These are phyloP conservation scores for Patellifolia procumbens DNA, from an alignment of 179 eudicot genomes.

Conservation along the genomic window DNA sequence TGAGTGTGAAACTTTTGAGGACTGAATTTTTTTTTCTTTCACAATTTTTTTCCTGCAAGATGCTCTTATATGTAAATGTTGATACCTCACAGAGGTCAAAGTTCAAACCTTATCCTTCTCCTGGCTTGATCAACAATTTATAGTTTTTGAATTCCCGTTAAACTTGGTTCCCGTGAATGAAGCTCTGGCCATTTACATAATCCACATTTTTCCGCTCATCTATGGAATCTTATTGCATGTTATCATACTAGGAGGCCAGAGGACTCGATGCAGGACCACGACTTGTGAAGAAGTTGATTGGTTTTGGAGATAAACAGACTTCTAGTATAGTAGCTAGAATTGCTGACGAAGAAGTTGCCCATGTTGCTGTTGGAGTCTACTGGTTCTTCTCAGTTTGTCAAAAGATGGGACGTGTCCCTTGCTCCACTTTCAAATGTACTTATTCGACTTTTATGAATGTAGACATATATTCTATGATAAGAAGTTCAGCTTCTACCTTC, in stretches of 20 bases:
- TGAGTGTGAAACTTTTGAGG: not conserved
- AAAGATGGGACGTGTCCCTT: constrained; percentile 74
- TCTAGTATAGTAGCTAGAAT: constrained; percentile 77
- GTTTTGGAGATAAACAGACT: constrained; percentile 81
- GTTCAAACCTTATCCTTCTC: too few relatives aligned
- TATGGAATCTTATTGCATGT: not conserved
- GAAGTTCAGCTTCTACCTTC: not conserved
- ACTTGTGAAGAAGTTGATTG: constrained; percentile 70
- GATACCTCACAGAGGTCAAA: not conserved
- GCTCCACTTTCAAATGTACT: constrained; percentile 73
- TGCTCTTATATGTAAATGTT: not conserved
- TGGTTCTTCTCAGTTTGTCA: constrained; percentile 82
- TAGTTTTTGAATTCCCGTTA: too few relatives aligned
- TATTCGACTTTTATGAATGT: not conserved
- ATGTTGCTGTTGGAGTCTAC: constrained; percentile 90
- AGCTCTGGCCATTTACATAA: not conserved
- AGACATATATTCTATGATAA: not conserved
- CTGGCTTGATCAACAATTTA: not conserved
- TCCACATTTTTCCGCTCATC: not conserved
- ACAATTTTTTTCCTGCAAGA: not conserved
- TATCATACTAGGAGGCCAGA: constrained; percentile 70
- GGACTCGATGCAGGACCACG: constrained; percentile 99
- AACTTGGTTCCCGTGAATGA: not conserved
- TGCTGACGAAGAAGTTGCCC: constrained; percentile 91
- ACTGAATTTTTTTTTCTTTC: not conserved